These are phyloP conservation scores for Filobasidium floriforme DNA, from an alignment of 768 basidiomycete species.

Conservation along the genomic window DNA sequence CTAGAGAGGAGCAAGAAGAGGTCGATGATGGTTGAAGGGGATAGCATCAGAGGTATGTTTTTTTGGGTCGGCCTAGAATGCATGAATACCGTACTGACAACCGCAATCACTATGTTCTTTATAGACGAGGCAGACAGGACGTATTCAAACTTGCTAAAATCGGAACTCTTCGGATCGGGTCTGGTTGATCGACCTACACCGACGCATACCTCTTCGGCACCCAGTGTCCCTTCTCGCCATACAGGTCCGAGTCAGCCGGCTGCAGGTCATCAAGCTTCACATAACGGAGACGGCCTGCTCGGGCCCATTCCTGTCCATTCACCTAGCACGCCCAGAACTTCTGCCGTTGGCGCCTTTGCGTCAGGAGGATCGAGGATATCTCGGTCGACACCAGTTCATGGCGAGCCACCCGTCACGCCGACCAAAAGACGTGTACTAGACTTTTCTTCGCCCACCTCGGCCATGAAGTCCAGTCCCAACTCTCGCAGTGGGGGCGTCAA, in stretches of 20 bases:
- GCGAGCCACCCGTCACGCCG: slow-evolving; percentile 40
- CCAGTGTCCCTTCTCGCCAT: slow-evolving; percentile 48
- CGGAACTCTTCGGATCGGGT: slow-evolving; percentile 46
- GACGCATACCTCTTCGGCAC: slow-evolving; percentile 62
- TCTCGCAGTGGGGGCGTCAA: slow-evolving; percentile 50
- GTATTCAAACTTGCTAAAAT: slow-evolving; percentile 47
- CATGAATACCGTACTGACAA: not conserved
- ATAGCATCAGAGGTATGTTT: slow-evolving; percentile 21
- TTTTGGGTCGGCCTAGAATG: not conserved
- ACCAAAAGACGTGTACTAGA: slow-evolving; percentile 41
- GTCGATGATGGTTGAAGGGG: slow-evolving; percentile 59
- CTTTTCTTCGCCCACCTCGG: slow-evolving; percentile 41
- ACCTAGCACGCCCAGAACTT: slow-evolving; percentile 33
- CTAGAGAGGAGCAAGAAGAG: slow-evolving; percentile 62
- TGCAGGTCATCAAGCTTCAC: slow-evolving; percentile 34
- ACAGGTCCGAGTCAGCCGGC: slow-evolving; percentile 37
- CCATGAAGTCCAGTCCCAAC: slow-evolving; percentile 48
- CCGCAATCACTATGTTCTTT: not conserved
- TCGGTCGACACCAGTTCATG: slow-evolving; percentile 32
- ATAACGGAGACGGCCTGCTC: slow-evolving; percentile 25
- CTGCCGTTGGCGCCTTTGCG: slow-evolving; percentile 34
- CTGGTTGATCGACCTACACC: slow-evolving; percentile 49
- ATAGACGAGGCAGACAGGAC: slow-evolving; percentile 49
- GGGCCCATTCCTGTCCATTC: slow-evolving; percentile 38
- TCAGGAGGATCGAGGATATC: slow-evolving; percentile 33